Evolutionary conservation across 169 alveolate species (phyloP), one percentile per base, ranked within the genome.

Genomic region (Plasmodium gallinaceum): DNA sequence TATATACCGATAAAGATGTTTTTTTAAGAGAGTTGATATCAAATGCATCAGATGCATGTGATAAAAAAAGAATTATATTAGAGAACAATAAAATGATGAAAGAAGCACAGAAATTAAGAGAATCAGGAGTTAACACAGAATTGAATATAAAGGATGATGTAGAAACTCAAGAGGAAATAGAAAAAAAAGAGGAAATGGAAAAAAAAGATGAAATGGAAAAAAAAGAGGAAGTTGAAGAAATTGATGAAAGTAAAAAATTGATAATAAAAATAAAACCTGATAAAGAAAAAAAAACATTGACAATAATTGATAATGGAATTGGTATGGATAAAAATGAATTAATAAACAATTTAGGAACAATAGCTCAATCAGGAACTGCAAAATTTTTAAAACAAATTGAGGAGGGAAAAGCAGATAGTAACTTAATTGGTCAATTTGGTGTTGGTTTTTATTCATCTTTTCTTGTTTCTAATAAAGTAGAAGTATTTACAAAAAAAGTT

Each of bases 321-420:
- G 99, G 99, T 24, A 91, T 99, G 99, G 97, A 99, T 54, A 98
- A 97, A 94, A 98, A 97, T 68, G 99, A 99, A 91, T 92, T 99
- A 71, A 98, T 98, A 78, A 98, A 97, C 91, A 98, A 98, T 94
- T 94, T 99, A 88, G 99, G 99, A 46, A 98, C 99, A 16, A 98
- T 99, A 22, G 99, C 99, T 46, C 98, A 98, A 92, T 99, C 99
- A 2, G 99, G 99, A 57, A 98, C 99, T 14, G 98, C 99, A 37
- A 98, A 98, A 43, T 98, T 98, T 96, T 96, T 98, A 98, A 99
- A 98, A 95, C 99, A 98, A 57, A 91, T 98, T 61, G 93, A 93
- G 51, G 94, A 94, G 72, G 97, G 93, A 5, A 98, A 97, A 20
- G 98, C 98, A 22, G 98, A 97, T 48, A 95, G 98, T 73, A 97